Evolutionary conservation across 441 rosid genomes (phyloP), one percentile per base, ranked within the genome.

Genomic region (Daphne laureola): DNA sequence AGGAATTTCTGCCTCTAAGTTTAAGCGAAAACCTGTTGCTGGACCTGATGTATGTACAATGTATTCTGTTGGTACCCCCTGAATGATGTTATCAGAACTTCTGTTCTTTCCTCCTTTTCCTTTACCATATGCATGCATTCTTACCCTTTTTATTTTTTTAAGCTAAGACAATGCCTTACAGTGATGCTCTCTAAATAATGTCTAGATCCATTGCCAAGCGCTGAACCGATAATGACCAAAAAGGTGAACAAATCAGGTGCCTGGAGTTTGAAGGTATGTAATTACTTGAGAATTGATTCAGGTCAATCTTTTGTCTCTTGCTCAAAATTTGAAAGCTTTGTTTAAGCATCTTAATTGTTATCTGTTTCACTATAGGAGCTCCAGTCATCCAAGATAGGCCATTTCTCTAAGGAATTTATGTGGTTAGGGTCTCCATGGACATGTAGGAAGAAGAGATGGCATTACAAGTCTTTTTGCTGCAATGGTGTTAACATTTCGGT

Each of bases 391-490:
- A 69, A 69, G 70, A 57, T 61, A 46, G 59, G 65, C 46, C 64
- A 55, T 8, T 42, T 48, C 57, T 25, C 68, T n/a, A 63, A 56
- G 51, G 73, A 64, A 8, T 59, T 75, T 59, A 62, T 57, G 2
- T 85, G 96, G 96, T 51, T 81, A 66, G 94, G 96, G 40, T 53
- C 78, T 53, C 68, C 84, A 1, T 79, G 82, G 85, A 81, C 66
- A n/a, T 81, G 83, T 56, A 71, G 73, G 62, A 88, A 75, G 63
- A 69, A 69, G 63, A 69, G 81, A 43, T 80, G 62, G 60, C 94
- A 89, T 68, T 89, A 79, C 46, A 68, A 54, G 43, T 77, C 91
- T 12, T 88, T 81, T 64, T 36, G 44, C 44, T 73, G 86, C 54
- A 78, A 73, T 49, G 91, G 87, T 51, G 68, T 85, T 53, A 73